A percentile compares a stretch with the other conserved stretches of the same genome.
phyloP scores from a whole-genome alignment of 1,284 basidiomycete species.

The Clitocybe nebularis region DNA sequence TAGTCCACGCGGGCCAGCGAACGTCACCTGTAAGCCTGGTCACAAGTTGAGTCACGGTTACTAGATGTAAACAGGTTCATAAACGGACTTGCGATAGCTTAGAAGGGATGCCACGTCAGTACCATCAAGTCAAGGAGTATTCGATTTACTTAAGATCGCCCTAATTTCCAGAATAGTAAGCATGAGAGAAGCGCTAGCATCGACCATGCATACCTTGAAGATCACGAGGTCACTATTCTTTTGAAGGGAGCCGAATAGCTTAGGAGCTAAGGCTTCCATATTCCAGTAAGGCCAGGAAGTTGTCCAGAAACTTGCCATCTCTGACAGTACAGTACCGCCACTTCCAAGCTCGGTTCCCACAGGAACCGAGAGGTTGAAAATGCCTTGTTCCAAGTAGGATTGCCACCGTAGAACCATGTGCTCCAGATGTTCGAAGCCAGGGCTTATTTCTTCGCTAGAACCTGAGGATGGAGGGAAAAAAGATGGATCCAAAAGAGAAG shows the following conservation, averaged over 20 bases:
- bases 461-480: constrained; percentile 43
- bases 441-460: constrained; percentile 14
- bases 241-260: constrained; percentile 58
- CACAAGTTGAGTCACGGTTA: constrained; percentile 10
- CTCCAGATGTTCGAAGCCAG: constrained; percentile 41
- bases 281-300: constrained; percentile 81
- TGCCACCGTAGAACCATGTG: constrained; percentile 75
- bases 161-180: constrained; percentile 30
- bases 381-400: constrained; percentile 62
- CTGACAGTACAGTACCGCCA: constrained; percentile 17
- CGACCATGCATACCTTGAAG: constrained; percentile 69
- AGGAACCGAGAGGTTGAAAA: constrained; percentile 75
- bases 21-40: constrained; percentile 85
- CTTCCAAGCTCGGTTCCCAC: constrained; percentile 61
- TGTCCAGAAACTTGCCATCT: constrained; percentile 77
- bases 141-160: constrained; percentile 86
- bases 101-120: constrained; percentile 2
- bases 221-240: constrained; percentile 76
- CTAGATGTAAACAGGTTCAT: constrained; percentile 26
- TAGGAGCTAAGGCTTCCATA: constrained; percentile 59
- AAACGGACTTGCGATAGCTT: constrained; percentile 74
- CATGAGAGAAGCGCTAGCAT: no score
- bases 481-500: constrained; percentile 53
- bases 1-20: constrained; percentile 81
- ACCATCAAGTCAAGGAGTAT: constrained; percentile 17